These are phyloP conservation scores for Kodamaea sp. DNA, from an alignment of 1,139 yeast species.

Conservation along the genomic window DNA sequence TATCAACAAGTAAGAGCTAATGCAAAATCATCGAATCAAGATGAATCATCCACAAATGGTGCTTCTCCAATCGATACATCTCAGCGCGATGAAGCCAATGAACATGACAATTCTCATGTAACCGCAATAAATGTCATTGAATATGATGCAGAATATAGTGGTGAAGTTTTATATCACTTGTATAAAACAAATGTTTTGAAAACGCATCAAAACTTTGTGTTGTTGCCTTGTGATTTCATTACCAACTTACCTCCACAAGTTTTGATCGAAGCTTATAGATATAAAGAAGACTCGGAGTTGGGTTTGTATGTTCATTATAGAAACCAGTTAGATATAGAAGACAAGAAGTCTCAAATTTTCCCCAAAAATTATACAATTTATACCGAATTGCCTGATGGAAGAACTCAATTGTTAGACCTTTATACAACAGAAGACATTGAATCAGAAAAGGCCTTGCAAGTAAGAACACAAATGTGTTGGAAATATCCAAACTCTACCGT, in stretches of 20 bases:
- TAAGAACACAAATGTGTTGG: constrained; percentile 90
- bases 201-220: constrained; percentile 53
- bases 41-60: constrained; percentile 3
- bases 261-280: constrained; percentile 78
- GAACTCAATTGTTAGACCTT: constrained; percentile 60
- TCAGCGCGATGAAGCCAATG: constrained; percentile 1
- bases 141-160: constrained; percentile 52
- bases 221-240: constrained; percentile 89
- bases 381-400: constrained; percentile 51
- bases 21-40: constrained; percentile 1
- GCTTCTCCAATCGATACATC: constrained; percentile 1
- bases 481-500: constrained; percentile 73
- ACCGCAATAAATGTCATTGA: constrained; percentile 41
- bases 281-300: constrained; percentile 57
- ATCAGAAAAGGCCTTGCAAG: constrained; percentile 62
- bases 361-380: constrained; percentile 47
- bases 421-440: constrained; percentile 65
- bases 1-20: constrained; percentile 30
- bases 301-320: constrained; percentile 72
- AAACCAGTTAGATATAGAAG: constrained; percentile 69
- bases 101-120: constrained; percentile 3
- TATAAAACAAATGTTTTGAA: constrained; percentile 40
- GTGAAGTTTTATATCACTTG: constrained; percentile 54
- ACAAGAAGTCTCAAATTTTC: constrained; percentile 61
- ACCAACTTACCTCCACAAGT: constrained; percentile 91